These are phyloP conservation scores for Botryotinia calthae DNA, from an alignment of 2,329 filamentous ascomycete genomes.

Conservation along the genomic window DNA sequence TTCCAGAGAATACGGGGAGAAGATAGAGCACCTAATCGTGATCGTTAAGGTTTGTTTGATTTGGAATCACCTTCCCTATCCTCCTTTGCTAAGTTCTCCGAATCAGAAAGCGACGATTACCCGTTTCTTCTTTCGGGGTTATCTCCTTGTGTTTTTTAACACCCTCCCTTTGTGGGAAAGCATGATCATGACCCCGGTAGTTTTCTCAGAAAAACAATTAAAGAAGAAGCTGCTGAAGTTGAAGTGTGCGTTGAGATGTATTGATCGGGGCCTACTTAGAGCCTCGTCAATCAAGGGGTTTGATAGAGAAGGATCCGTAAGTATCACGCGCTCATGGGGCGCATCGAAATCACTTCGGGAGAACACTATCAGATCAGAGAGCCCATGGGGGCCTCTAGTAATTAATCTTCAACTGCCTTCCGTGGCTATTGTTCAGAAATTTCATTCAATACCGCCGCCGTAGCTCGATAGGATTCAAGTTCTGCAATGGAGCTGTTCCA, in stretches of 20 bases:
- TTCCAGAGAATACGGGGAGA: background rate
- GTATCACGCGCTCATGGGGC: background rate
- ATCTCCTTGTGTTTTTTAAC: background rate
- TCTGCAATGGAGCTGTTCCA: background rate
- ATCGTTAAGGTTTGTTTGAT: background rate
- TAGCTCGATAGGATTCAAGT: background rate
- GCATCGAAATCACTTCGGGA: background rate
- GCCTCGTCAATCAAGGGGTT: background rate
- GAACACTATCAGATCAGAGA: background rate
- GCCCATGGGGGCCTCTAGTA: background rate
- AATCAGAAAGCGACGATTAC: background rate
- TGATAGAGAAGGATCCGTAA: background rate
- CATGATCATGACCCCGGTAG: background rate
- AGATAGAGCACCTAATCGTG: background rate
- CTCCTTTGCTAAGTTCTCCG: background rate
- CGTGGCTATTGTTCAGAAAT: background rate
- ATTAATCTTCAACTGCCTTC: background rate
- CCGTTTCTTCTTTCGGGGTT: background rate
- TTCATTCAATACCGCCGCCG: background rate
- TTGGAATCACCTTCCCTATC: background rate
- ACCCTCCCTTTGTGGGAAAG: background rate
- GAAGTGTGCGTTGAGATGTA: background rate
- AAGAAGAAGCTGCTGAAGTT: background rate
- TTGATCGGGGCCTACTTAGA: background rate
- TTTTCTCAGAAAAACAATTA: background rate